phyloP scores from a whole-genome alignment of 768 basidiomycete genomes.

The Cubamyces sp. region DNA sequence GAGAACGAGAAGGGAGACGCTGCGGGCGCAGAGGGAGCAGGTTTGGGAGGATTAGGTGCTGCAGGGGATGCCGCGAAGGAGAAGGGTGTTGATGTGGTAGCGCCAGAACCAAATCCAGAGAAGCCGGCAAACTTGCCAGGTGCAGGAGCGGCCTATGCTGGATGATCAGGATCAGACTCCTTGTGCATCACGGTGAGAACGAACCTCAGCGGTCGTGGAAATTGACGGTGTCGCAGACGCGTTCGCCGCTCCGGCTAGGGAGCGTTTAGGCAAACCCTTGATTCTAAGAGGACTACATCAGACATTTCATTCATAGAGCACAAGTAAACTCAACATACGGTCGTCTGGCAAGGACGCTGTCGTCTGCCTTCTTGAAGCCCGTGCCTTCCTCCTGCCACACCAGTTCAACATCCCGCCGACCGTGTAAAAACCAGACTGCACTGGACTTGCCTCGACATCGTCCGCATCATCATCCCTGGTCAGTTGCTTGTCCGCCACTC shows the following conservation, averaged over 20 bases:
- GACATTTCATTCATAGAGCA: neutral
- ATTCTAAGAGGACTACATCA: slow-evolving; percentile 51
- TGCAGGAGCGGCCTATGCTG: slow-evolving; percentile 15
- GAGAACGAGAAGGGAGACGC: slow-evolving; percentile 23
- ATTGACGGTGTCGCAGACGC: slow-evolving; percentile 21
- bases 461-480: slow-evolving; percentile 58
- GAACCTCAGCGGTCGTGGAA: slow-evolving; percentile 23
- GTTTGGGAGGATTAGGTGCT: slow-evolving; percentile 25
- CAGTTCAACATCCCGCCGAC: neutral
- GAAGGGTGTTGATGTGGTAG: slow-evolving; percentile 41
- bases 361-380: slow-evolving; percentile 65
- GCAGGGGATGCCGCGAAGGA: slow-evolving; percentile 43
- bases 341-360: slow-evolving; percentile 55
- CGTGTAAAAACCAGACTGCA: neutral
- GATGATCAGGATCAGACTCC: neutral
- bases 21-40: slow-evolving; percentile 28
- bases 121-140: slow-evolving; percentile 55
- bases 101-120: slow-evolving; percentile 50
- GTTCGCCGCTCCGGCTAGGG: slow-evolving; percentile 25
- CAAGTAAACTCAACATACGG: slow-evolving; percentile 46
- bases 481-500: slow-evolving; percentile 74
- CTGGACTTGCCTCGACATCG: slow-evolving; percentile 36
- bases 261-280: slow-evolving; percentile 63
- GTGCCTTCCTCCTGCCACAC: slow-evolving; percentile 45
- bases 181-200: slow-evolving; percentile 21